Evolutionary conservation across 2,329 filamentous ascomycete genomes (phyloP).

Genomic region (Fusarium gaditjirri): DNA sequence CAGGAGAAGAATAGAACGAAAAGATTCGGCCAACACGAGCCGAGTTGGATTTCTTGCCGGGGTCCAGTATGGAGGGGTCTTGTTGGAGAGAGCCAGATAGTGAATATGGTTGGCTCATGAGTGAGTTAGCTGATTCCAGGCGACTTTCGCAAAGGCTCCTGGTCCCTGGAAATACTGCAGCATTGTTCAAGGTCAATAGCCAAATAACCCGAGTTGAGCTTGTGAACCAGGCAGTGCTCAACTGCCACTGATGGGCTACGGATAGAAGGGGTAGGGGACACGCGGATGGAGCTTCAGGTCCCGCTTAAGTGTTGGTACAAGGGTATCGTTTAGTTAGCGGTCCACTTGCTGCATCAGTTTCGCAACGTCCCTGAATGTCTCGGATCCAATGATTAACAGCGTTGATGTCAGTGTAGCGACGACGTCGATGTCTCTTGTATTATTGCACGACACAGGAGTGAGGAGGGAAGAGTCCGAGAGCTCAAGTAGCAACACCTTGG

Average conservation of each 20-base stretch:
- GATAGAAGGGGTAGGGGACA: slow-evolving; percentile 12
- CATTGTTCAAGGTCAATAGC: background rate
- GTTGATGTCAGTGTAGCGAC: slow-evolving; percentile 20
- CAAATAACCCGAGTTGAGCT: background rate
- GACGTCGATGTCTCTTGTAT: slow-evolving; percentile 1
- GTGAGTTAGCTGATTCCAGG: slow-evolving; percentile 4
- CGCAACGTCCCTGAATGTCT: slow-evolving; percentile 33
- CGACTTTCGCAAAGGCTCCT: slow-evolving; percentile 17
- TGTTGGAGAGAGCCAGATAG: slow-evolving; percentile 2
- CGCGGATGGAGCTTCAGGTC: slow-evolving; percentile 22
- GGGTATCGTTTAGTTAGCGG: slow-evolving; percentile 9
- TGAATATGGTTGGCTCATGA: slow-evolving; percentile 24
- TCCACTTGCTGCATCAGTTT: slow-evolving; percentile 13
- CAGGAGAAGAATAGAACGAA: slow-evolving; percentile 7
- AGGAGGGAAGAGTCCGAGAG: background rate
- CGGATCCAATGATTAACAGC: slow-evolving; percentile 10
- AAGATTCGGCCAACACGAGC: slow-evolving; percentile 18
- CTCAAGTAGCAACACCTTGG: background rate
- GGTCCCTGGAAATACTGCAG: slow-evolving; percentile 17
- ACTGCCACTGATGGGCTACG: background rate
- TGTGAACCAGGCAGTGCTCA: slow-evolving; percentile 7
- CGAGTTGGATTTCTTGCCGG: slow-evolving; percentile 17
- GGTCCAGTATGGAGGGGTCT: slow-evolving; percentile 18
- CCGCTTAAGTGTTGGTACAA: slow-evolving; percentile 17
- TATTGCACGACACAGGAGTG: background rate